A percentile compares a stretch with the other conserved stretches of the same genome.
Evolutionary conservation across 208 protist genomes (phyloP).

Genomic region (Wallacemonas sp.): DNA sequence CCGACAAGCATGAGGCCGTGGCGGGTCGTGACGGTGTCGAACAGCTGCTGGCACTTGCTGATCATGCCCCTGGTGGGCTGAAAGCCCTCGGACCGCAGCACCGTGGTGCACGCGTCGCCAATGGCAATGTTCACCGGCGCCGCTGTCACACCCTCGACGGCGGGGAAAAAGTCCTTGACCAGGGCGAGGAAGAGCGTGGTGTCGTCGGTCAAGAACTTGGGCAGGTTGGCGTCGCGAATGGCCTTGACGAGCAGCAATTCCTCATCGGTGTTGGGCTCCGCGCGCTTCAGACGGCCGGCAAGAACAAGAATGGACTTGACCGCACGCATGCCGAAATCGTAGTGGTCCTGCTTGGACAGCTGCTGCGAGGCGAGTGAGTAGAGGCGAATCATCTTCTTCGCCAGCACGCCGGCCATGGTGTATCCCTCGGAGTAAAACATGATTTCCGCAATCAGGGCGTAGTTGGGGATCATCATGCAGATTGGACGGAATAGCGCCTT

Average conservation of each 20-base stretch:
- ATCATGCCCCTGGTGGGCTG: constrained; percentile 82
- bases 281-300: constrained; percentile 90
- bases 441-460: constrained; percentile 96
- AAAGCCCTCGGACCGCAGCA: constrained; percentile 62
- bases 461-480: constrained; percentile 97
- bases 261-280: constrained; percentile 84
- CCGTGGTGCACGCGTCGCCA: constrained; percentile 36
- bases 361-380: constrained; percentile 94
- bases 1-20: constrained; percentile 96
- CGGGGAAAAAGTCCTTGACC: constrained; percentile 93
- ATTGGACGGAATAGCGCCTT: constrained; percentile 96
- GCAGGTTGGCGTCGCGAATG: constrained; percentile 92
- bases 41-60: constrained; percentile 91
- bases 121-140: constrained; percentile 60
- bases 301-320: constrained; percentile 95
- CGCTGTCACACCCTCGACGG: constrained; percentile 52
- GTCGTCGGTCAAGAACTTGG: constrained; percentile 94
- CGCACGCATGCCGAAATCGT: constrained; percentile 96
- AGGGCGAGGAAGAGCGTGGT: constrained; percentile 90
- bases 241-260: constrained; percentile 91
- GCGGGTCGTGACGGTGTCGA: constrained; percentile 90
- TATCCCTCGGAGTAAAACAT: constrained; percentile 98
- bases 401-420: constrained; percentile 86
- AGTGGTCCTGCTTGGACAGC: constrained; percentile 96
- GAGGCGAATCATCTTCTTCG: constrained; percentile 95